These are phyloP conservation scores for Gleditsia sinensis DNA, from an alignment of 306 rosid genomes.

Conservation along the genomic window DNA sequence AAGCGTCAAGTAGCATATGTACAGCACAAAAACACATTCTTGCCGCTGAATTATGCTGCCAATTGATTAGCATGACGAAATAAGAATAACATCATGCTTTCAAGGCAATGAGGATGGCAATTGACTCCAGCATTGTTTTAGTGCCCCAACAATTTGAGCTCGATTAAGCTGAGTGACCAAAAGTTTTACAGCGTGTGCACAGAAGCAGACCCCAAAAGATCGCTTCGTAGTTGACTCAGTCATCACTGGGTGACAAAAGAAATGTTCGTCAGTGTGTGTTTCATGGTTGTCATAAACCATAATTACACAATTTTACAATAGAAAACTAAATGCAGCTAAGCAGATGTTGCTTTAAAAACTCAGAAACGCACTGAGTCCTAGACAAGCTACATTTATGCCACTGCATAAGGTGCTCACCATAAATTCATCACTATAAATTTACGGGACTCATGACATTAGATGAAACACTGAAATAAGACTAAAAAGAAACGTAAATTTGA, in stretches of 20 bases:
- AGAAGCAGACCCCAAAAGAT: conserved; percentile 69
- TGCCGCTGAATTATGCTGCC: neutral
- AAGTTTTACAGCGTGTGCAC: conserved; percentile 67
- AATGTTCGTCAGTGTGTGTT: conserved; percentile 11
- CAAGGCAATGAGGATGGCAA: conserved; percentile 14
- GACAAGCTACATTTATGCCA: neutral
- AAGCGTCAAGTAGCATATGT: neutral
- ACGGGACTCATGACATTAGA: neutral
- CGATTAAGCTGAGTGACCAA: conserved; percentile 47
- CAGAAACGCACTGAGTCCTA: neutral
- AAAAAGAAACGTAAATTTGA: neutral
- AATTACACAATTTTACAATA: neutral
- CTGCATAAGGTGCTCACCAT: neutral
- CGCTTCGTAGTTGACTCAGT: conserved; percentile 64
- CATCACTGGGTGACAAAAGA: conserved; percentile 56
- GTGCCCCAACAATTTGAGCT: conserved; percentile 44
- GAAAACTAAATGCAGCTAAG: conserved; percentile 7
- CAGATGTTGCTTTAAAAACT: conserved; percentile 24
- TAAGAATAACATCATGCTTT: conserved; percentile 29
- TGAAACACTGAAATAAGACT: neutral
- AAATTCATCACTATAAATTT: neutral
- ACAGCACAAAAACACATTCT: neutral
- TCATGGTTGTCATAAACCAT: neutral
- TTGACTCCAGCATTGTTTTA: conserved; percentile 30
- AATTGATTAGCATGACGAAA: conserved; percentile 12